Evolutionary conservation across 208 protist genomes (phyloP).

Genomic region (Trypanosoma caninum): DNA sequence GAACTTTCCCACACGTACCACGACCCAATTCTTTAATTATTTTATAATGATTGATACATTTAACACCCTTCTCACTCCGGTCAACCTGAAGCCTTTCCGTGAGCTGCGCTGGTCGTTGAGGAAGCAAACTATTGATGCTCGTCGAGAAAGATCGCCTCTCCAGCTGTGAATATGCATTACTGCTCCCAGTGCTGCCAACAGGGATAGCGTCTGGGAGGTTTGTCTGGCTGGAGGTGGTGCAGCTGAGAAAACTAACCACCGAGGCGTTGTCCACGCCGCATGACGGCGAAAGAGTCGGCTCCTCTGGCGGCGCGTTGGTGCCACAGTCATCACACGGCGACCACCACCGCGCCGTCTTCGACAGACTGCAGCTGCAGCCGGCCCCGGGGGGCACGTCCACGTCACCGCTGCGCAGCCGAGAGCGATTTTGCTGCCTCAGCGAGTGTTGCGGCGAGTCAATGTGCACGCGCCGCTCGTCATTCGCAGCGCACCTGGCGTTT

Average conservation of each 20-base stretch:
- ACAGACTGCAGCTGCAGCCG: too few species aligned
- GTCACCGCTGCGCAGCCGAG: too few species aligned
- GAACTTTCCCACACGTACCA: conserved; percentile 65
- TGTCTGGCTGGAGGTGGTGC: not conserved
- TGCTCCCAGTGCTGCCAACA: not conserved
- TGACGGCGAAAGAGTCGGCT: too few species aligned
- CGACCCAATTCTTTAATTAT: conserved; percentile 67
- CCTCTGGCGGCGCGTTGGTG: too few species aligned
- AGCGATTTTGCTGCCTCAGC: too few species aligned
- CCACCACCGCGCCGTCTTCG: too few species aligned
- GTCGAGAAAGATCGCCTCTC: not conserved
- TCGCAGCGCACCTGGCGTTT: not conserved
- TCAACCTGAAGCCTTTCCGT: conserved; percentile 19
- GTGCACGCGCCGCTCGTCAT: not conserved
- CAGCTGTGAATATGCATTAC: not conserved
- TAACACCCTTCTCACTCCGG: conserved; percentile 15
- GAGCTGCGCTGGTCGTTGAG: not conserved
- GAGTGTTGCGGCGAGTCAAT: too few species aligned
- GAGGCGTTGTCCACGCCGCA: not conserved
- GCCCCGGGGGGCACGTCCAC: too few species aligned
- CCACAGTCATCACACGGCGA: too few species aligned
- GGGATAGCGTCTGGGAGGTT: not conserved
- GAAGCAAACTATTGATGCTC: conserved; percentile 1
- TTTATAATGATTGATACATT: conserved; percentile 77
- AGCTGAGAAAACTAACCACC: conserved; percentile 2